Conservation (phyloP, 2,329 filamentous ascomycete genomes). For the Apiospora arundinis region DNA sequence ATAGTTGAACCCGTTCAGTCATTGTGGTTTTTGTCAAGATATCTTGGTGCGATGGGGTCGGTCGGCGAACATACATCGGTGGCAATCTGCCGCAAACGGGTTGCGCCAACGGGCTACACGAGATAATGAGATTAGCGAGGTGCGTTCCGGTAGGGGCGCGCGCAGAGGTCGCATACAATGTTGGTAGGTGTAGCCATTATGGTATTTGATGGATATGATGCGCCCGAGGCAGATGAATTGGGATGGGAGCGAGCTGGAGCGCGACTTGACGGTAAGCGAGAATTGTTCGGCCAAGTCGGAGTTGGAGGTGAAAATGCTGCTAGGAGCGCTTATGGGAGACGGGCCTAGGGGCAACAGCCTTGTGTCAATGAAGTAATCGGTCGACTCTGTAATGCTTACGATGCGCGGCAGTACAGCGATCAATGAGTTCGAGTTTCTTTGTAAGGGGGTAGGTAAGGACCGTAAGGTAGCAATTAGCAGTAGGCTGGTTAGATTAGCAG, state of each 20-base stretch:
- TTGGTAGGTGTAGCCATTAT: constrained; percentile 15
- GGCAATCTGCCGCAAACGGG: constrained; percentile 83
- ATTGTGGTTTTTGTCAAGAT: not conserved
- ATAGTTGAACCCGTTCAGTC: constrained; percentile 8
- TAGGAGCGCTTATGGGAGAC: not conserved
- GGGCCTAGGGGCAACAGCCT: not conserved
- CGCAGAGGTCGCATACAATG: constrained; percentile 6
- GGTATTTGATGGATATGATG: not conserved
- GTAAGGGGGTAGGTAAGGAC: not conserved
- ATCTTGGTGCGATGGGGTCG: not conserved
- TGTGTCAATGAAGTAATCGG: constrained; percentile 3
- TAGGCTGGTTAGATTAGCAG: constrained; percentile 18
- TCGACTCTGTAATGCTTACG: not conserved
- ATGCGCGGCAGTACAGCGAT: not conserved
- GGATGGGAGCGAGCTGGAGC: not conserved
- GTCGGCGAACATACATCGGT: constrained; percentile 68
- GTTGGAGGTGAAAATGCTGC: constrained; percentile 2
- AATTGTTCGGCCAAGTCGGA: not conserved
- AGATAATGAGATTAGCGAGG: not conserved
- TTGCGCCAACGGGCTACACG: constrained; percentile 73
- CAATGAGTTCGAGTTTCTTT: not conserved
- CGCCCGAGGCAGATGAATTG: not conserved
- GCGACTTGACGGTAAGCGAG: not conserved
- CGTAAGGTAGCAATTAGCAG: constrained; percentile 3
- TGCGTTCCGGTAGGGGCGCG: not conserved